Evolutionary conservation across 2,329 filamentous ascomycete species (phyloP).

Genomic region (Zymoseptoria tritici): DNA sequence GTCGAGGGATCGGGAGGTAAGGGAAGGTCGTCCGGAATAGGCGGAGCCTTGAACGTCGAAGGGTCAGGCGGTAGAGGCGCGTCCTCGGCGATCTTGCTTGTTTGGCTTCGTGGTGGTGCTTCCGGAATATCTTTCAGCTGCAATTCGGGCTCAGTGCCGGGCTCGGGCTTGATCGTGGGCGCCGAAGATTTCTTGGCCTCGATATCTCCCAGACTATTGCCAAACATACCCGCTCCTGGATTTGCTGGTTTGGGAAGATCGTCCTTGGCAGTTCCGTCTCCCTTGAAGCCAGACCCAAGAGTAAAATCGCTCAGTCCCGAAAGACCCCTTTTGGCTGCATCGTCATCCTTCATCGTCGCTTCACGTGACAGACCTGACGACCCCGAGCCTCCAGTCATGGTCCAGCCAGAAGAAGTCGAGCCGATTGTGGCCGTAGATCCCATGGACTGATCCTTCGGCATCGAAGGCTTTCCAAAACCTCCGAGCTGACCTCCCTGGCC

Average conservation of each 20-base stretch:
- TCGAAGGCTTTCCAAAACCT: slow-evolving; percentile 9
- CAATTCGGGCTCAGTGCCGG: slow-evolving; percentile 25
- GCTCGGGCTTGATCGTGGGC: slow-evolving; percentile 32
- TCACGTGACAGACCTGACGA: slow-evolving; percentile 21
- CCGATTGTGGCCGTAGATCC: slow-evolving; percentile 37
- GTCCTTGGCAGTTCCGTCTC: slow-evolving; percentile 54
- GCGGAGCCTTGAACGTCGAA: slow-evolving; percentile 30
- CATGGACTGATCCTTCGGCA: slow-evolving; percentile 20
- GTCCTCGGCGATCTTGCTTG: slow-evolving; percentile 6
- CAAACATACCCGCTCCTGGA: slow-evolving; percentile 26
- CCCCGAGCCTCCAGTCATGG: slow-evolving; percentile 13
- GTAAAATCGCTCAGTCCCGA: slow-evolving; percentile 51
- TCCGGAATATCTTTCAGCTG: slow-evolving; percentile 32
- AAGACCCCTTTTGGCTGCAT: slow-evolving; percentile 12
- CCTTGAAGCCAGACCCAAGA: slow-evolving; percentile 59
- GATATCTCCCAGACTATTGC: slow-evolving; percentile 24
- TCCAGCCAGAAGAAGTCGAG: slow-evolving; percentile 24
- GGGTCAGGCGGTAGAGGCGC: slow-evolving; percentile 36
- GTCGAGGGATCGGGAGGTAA: slow-evolving; percentile 36
- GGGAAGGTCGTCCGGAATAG: slow-evolving; percentile 27
- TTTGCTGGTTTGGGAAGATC: slow-evolving; percentile 46
- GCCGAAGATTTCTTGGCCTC: slow-evolving; percentile 27
- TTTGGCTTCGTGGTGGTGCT: slow-evolving; percentile 22
- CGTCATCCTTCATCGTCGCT: slow-evolving; percentile 18
- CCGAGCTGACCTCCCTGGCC: slow-evolving; percentile 10